phyloP scores from a whole-genome alignment of 2,329 filamentous ascomycete species.

The Aureobasidium musti region DNA sequence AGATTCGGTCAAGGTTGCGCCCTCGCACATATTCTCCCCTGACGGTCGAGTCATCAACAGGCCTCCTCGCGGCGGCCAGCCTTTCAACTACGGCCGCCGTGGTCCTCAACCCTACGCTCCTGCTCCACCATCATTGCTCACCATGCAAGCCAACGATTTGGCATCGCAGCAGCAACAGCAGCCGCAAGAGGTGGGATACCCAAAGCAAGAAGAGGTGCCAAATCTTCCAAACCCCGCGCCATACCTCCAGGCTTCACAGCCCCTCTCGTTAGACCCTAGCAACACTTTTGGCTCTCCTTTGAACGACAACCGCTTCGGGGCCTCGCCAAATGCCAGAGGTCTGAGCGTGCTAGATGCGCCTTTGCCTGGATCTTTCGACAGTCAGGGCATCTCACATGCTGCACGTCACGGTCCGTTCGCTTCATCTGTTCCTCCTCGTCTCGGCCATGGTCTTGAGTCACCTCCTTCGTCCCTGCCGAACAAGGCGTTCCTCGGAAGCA shows the following conservation, averaged over 20 bases:
- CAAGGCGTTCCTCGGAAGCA: slow-evolving; percentile 42
- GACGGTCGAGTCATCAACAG: slow-evolving; percentile 90
- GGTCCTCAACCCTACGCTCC: slow-evolving; percentile 28
- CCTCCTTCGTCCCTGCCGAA: slow-evolving; percentile 68
- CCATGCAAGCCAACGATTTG: slow-evolving; percentile 36
- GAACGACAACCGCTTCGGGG: slow-evolving; percentile 72
- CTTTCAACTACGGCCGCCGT: slow-evolving; percentile 30
- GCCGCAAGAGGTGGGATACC: slow-evolving; percentile 21
- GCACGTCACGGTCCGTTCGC: slow-evolving; percentile 88
- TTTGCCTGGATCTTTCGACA: slow-evolving; percentile 92
- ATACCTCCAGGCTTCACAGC: slow-evolving; percentile 24
- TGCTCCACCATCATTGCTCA: slow-evolving; percentile 35
- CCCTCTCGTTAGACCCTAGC: slow-evolving; percentile 21
- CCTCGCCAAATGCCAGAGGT: slow-evolving; percentile 65
- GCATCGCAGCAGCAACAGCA: slow-evolving; percentile 29
- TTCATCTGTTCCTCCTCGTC: slow-evolving; percentile 88
- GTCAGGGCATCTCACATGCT: slow-evolving; percentile 89
- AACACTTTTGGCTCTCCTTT: slow-evolving; percentile 76
- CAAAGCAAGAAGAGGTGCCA: slow-evolving; percentile 12
- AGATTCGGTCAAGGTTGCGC: slow-evolving; percentile 98
- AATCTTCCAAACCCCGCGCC: slow-evolving; percentile 14
- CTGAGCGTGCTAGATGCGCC: slow-evolving; percentile 95
- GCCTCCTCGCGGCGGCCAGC: slow-evolving; percentile 45
- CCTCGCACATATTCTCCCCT: slow-evolving; percentile 87
- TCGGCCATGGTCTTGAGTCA: slow-evolving; percentile 86